These are phyloP conservation scores for Fragaria iinumae DNA, from an alignment of 306 rosid genomes.

Conservation along the genomic window DNA sequence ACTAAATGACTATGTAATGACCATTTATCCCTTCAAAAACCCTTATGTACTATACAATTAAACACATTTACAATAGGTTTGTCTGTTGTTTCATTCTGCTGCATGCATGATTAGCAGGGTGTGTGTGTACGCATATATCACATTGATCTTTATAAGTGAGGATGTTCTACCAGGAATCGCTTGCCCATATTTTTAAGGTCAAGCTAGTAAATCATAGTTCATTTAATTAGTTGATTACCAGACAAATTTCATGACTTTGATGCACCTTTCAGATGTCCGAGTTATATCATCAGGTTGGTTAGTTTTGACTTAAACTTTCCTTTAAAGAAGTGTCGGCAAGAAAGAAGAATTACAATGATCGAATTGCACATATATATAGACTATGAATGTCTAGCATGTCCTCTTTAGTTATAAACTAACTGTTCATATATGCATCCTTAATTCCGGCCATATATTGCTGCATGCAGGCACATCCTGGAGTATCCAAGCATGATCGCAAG, in stretches of 20 bases:
- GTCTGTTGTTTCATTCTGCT: conserved; percentile 21
- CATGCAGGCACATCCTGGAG: conserved; percentile 70
- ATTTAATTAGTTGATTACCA: not conserved
- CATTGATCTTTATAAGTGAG: not conserved
- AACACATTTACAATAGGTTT: too few species aligned
- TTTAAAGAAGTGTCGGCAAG: not conserved
- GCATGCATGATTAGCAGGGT: not conserved
- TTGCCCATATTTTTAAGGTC: not conserved
- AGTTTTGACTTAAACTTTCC: too few species aligned
- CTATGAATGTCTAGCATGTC: not conserved
- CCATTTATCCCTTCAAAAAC: too few species aligned
- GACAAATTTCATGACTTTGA: not conserved
- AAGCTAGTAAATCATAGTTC: not conserved
- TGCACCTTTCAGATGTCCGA: not conserved
- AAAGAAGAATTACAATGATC: not conserved
- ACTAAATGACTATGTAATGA: too few species aligned
- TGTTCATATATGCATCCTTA: not conserved
- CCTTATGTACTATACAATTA: too few species aligned
- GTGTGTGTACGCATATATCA: not conserved
- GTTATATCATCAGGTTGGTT: not conserved
- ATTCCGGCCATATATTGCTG: not conserved
- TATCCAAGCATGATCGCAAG: conserved; percentile 79
- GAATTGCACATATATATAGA: not conserved
- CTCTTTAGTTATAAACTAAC: too few species aligned
- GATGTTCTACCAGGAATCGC: not conserved